Evolutionary conservation across 768 basidiomycete species (phyloP).

Genomic region (Pleurotus djamor): DNA sequence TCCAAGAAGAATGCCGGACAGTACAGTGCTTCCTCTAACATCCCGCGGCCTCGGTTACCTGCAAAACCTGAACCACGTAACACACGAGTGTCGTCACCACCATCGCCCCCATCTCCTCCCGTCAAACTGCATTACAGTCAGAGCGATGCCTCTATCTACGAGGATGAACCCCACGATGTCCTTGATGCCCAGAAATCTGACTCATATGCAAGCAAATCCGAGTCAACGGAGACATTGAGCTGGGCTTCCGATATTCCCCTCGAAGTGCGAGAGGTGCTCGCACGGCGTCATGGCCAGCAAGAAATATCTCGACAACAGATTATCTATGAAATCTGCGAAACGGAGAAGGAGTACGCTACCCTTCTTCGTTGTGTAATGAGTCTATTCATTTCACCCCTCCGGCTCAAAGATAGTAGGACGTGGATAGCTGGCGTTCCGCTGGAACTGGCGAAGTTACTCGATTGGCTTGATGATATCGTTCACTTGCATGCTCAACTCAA

Average conservation of each 20-base stretch:
- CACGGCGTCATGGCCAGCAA: conserved; percentile 35
- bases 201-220: neutral
- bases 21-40: neutral
- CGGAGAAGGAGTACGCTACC: conserved; percentile 68
- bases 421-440: conserved; percentile 85
- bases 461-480: conserved; percentile 87
- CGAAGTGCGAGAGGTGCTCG: conserved; percentile 30
- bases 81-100: neutral
- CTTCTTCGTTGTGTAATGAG: conserved; percentile 63
- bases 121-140: neutral
- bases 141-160: conserved; percentile 2
- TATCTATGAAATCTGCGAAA: conserved; percentile 64
- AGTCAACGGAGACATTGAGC: conserved; percentile 8
- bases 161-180: neutral
- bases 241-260: conserved; percentile 31
- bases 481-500: conserved; percentile 71
- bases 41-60: neutral
- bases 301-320: conserved; percentile 67
- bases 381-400: conserved; percentile 78
- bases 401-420: conserved; percentile 59
- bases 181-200: neutral
- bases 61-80: neutral
- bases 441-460: conserved; percentile 70
- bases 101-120: neutral
- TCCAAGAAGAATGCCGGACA: no score